A percentile compares a stretch with the other conserved stretches of the same genome.
These are phyloP conservation scores for Umbelopsis sp. DNA, from an alignment of 192 early-diverging fungal genomes.

Conservation along the genomic window DNA sequence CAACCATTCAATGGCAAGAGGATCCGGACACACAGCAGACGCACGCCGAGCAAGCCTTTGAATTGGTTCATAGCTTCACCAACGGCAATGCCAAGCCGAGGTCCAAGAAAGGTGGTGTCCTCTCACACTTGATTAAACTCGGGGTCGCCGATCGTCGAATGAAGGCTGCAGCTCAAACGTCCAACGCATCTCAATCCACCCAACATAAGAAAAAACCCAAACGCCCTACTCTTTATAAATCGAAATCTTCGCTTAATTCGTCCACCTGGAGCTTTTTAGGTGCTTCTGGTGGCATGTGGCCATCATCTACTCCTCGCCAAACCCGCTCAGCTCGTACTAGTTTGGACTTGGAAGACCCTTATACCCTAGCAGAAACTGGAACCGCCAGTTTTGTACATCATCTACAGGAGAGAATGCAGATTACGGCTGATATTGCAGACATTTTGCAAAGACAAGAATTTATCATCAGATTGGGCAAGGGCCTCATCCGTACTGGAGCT, in stretches of 20 bases:
- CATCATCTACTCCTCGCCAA: neutral
- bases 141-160: slow-evolving; percentile 26
- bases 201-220: neutral
- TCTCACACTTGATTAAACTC: slow-evolving; percentile 50
- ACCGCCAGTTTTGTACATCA: slow-evolving; percentile 4
- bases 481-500: slow-evolving; percentile 51
- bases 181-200: neutral
- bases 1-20: slow-evolving; percentile 6
- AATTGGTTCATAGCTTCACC: slow-evolving; percentile 31
- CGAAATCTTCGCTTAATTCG: neutral
- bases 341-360: slow-evolving; percentile 26
- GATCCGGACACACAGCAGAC: slow-evolving; percentile 2
- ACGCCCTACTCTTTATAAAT: slow-evolving; percentile 9
- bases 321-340: slow-evolving; percentile 26
- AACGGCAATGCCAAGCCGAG: neutral
- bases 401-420: slow-evolving; percentile 30
- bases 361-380: slow-evolving; percentile 30
- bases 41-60: slow-evolving; percentile 30
- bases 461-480: slow-evolving; percentile 52
- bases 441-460: slow-evolving; percentile 51
- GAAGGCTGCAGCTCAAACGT: slow-evolving; percentile 17
- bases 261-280: neutral
- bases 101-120: slow-evolving; percentile 44
- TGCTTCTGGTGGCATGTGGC: slow-evolving; percentile 16
- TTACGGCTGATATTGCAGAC: slow-evolving; percentile 42